Evolutionary conservation across 1,139 yeast genomes (phyloP), one percentile per base, ranked within the genome.

Genomic region (Arxiozyma bovina): DNA sequence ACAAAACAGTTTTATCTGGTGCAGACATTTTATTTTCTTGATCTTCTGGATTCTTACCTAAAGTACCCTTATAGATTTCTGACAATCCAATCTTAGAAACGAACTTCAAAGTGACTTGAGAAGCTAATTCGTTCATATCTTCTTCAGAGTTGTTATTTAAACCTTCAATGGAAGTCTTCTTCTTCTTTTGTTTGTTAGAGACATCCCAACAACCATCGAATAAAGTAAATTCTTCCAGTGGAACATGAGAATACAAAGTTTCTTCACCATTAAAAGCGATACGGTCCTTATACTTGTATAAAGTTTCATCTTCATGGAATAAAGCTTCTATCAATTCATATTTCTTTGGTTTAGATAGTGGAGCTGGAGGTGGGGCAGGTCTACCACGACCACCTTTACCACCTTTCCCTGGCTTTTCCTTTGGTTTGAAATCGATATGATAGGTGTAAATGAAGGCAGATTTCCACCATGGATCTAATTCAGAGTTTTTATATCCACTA

Each of bases 221-320:
- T 30, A 61, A 42, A 20, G 63, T 60, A 22, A 61, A 61, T 52
- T 61, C 63, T 53, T 61, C 63, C 20, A 60, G 46, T 44, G 64
- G 61, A 43, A 60, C 56, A 34, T 56, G 58, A 18, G 63, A 60
- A 48, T 59, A 61, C 27, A 61, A 40, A 38, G 60, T 55, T 47
- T 61, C 64, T 54, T 61, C 62, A 49, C 64, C 64, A 53, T 61
- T 60, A 51, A 61, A 61, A 8, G 62, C 56, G 38, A 61, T 60
- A 22, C 58, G 53, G 45, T 58, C 60, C 48, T 57, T 55, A 48
- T 60, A 59, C 45, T 59, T 60, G 45, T 30, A 55, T 21, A 60
- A 50, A 22, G 59, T 57, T 34, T 59, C 60, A 50, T 60, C 60
- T 51, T 59, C 60, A 45, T 57, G 55, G 42, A 59, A 56, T 38